Evolutionary conservation across 2,329 filamentous ascomycete genomes (phyloP).

Genomic region (Phaeosphaeriaceae sp.): DNA sequence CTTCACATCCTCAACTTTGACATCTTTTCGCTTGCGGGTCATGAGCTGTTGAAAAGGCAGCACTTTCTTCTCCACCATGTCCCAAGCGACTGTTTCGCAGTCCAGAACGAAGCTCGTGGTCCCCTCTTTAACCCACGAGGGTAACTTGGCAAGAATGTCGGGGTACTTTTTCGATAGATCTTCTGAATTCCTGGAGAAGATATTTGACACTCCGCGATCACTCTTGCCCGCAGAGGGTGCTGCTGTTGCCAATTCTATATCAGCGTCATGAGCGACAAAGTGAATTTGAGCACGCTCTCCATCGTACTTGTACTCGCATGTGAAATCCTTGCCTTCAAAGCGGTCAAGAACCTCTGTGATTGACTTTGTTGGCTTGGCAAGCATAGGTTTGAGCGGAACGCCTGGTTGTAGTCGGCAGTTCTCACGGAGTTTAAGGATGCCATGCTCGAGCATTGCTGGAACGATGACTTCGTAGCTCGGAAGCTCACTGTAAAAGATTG

Average conservation of each 20-base stretch:
- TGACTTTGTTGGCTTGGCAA: slow-evolving; percentile 97
- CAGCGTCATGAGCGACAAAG: slow-evolving; percentile 84
- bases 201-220: slow-evolving; percentile 79
- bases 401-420: slow-evolving; percentile 91
- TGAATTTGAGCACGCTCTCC: slow-evolving; percentile 98
- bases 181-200: slow-evolving; percentile 97
- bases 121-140: slow-evolving; percentile 85
- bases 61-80: slow-evolving; percentile 92
- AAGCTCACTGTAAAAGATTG: slow-evolving; percentile 71
- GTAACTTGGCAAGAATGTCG: slow-evolving; percentile 86
- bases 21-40: slow-evolving; percentile 97
- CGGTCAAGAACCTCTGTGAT: slow-evolving; percentile 97
- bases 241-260: slow-evolving; percentile 67
- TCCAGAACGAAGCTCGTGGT: slow-evolving; percentile 98
- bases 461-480: slow-evolving; percentile 96
- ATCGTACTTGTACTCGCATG: slow-evolving; percentile 99
- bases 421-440: slow-evolving; percentile 80
- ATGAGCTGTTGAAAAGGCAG: slow-evolving; percentile 97
- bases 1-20: slow-evolving; percentile 93
- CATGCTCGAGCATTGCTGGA: slow-evolving; percentile 84
- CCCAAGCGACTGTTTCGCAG: slow-evolving; percentile 97
- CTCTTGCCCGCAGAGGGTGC: slow-evolving; percentile 68
- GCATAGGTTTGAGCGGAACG: slow-evolving; percentile 95
- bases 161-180: slow-evolving; percentile 98
- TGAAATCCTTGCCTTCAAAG: slow-evolving; percentile 94